These are phyloP conservation scores for Cairneyella variabilis DNA, from an alignment of 495 filamentous ascomycete species.

Conservation along the genomic window DNA sequence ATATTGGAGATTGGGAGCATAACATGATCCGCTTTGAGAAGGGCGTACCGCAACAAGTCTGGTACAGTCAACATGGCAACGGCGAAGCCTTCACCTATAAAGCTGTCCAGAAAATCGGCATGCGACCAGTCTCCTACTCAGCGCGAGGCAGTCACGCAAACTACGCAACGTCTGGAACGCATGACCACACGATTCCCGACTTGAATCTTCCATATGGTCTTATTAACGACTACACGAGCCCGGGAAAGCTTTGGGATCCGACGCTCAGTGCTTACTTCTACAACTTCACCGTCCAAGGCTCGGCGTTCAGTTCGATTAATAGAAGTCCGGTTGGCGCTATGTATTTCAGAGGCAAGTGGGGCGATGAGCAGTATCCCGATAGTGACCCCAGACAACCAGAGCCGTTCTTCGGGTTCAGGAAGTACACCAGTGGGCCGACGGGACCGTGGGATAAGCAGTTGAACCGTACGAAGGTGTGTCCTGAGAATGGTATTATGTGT, in stretches of 20 bases:
- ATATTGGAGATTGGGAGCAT: slow-evolving; percentile 98
- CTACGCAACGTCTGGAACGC: slow-evolving; percentile 73
- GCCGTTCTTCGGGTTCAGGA: slow-evolving; percentile 77
- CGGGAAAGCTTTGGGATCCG: slow-evolving; percentile 90
- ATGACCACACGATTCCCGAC: slow-evolving; percentile 53
- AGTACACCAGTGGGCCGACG: slow-evolving; percentile 83
- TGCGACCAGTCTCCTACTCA: slow-evolving; percentile 79
- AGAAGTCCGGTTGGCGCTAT: slow-evolving; percentile 77
- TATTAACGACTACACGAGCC: slow-evolving; percentile 82
- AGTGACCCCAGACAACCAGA: slow-evolving; percentile 66
- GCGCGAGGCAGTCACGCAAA: slow-evolving; percentile 91
- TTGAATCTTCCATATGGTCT: slow-evolving; percentile 85
- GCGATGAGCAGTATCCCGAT: slow-evolving; percentile 81
- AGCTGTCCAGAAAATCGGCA: slow-evolving; percentile 69
- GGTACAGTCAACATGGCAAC: slow-evolving; percentile 82
- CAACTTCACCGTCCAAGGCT: slow-evolving; percentile 17
- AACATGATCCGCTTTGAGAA: slow-evolving; percentile 87
- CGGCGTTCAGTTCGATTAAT: slow-evolving; percentile 49
- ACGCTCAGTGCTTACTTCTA: slow-evolving; percentile 52
- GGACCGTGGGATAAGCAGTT: slow-evolving; percentile 76
- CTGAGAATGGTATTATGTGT: slow-evolving; percentile 25
- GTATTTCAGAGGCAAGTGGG: slow-evolving; percentile 83
- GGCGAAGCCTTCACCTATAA: slow-evolving; percentile 83
- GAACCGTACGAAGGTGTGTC: slow-evolving; percentile 24
- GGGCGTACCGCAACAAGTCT: slow-evolving; percentile 75